Base-by-base conservation (phyloP, 2,329 filamentous ascomycete species). In the Ascochyta viciae-villosae region DNA sequence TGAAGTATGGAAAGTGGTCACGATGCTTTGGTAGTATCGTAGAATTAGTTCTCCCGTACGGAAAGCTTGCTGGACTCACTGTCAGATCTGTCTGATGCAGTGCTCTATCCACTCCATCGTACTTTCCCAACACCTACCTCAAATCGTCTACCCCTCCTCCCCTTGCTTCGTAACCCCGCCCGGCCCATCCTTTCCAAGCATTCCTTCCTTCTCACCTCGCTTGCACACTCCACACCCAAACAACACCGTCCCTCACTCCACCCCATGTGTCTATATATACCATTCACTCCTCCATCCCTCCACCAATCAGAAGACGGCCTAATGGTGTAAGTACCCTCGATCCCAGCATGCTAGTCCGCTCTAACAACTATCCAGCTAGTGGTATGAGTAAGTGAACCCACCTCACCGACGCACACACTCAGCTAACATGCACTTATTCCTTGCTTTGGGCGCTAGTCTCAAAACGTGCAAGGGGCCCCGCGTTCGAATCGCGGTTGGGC, bases 391-490 rank as follows among this genome's bases (percentile, higher is more conserved):
- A 23, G 37, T 40, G 7, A 16, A 37, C 3, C n/a, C n/a, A 19
- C 7, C 5, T 19, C 19, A n/a, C 5, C n/a, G 4, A 10, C 4
- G 7, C 9, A n/a, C 34, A 16, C 34, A 16, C 6, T 16, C 19
- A 37, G n/a, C 34, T 37, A 37, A 37, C 34, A 37, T 2, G 12
- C 1, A 1, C 5, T 5, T 12, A 40, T 5, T 40, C 24, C 37
- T 40, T 40, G 37, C 37, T 40, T 40, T 40, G 37, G 37, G 37
- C 10, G 10, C 29, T 12, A 15, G 15, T 56, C 49, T 47, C 37
- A 43, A 45, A 35, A 35, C 22, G 27, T 69, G 67, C 67, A 64
- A 64, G 63, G 68, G 67, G 29, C 29, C 29, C 29, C 29, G 29
- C 29, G 29, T 31, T 31, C 29, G 29, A 31, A 31, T 40, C 37